Evolutionary conservation across 2,329 filamentous ascomycete genomes (phyloP).

Genomic region (Scopulariopsis brevicaulis): DNA sequence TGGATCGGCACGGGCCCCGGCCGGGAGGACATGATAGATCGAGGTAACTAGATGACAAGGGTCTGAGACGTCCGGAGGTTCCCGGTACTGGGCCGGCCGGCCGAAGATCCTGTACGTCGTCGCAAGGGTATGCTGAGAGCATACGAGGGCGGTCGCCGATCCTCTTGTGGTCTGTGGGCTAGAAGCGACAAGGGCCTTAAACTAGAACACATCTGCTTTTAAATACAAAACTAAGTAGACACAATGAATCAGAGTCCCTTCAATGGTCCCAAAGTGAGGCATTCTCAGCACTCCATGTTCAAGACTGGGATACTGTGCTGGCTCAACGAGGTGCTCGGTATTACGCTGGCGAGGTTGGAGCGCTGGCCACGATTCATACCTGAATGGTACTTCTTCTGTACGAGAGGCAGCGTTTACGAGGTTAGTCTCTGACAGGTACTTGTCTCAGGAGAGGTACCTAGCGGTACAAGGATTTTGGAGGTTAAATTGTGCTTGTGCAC

Average conservation of each 20-base stretch:
- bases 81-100: neutral
- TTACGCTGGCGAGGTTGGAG: too few relatives aligned
- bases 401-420: too few relatives aligned
- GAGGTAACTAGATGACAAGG: neutral
- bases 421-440: neutral
- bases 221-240: neutral
- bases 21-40: constrained; percentile 49
- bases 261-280: too few relatives aligned
- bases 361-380: too few relatives aligned
- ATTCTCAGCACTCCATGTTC: too few relatives aligned
- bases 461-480: neutral
- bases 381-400: neutral
- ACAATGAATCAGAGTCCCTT: neutral
- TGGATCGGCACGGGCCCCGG: constrained; percentile 58
- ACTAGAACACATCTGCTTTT: neutral
- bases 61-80: neutral
- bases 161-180: neutral
- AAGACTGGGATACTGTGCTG: too few relatives aligned
- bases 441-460: neutral
- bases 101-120: neutral
- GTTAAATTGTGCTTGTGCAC: neutral
- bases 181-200: neutral
- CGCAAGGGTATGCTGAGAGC: neutral
- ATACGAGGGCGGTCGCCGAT: neutral
- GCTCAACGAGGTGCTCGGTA: too few relatives aligned